Percentiles rank a stretch among this genome's conserved stretches.
phyloP scores from a whole-genome alignment of 768 basidiomycete species.

The Stropharia rugosoannulata region DNA sequence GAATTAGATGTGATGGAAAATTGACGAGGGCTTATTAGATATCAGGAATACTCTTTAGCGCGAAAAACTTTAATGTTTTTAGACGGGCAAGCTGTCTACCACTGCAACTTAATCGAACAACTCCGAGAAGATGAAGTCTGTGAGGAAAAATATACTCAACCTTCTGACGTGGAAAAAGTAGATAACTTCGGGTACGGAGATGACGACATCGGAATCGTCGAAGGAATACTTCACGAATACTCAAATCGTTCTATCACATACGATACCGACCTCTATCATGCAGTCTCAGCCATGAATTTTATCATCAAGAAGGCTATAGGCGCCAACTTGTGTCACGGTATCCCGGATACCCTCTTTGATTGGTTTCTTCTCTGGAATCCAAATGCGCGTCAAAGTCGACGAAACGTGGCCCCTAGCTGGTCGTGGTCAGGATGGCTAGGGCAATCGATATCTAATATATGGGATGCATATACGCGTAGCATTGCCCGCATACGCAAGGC shows the following conservation, averaged over 20 bases:
- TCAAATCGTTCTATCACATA: conserved; percentile 1
- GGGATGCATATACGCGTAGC: conserved; percentile 1
- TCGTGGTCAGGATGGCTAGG: conserved; percentile 13
- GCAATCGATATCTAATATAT: conserved; percentile 1
- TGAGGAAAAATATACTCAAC: conserved; percentile 2
- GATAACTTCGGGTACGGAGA: not conserved
- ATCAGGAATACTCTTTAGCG: conserved; percentile 6
- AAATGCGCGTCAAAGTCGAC: not conserved
- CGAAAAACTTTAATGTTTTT: conserved; percentile 6
- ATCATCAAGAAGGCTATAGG: not conserved
- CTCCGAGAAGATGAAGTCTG: conserved; percentile 10
- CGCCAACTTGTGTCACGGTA: conserved; percentile 7
- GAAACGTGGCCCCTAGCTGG: conserved; percentile 6
- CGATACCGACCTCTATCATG: conserved; percentile 9
- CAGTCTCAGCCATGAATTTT: conserved; percentile 2
- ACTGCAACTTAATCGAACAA: not conserved
- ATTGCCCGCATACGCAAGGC: conserved; percentile 1
- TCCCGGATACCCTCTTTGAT: conserved; percentile 9
- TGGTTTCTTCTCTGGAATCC: conserved; percentile 12
- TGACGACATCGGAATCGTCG: conserved; percentile 5
- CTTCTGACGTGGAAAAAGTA: too few relatives aligned
- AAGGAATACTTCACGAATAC: conserved; percentile 1
- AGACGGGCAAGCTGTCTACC: conserved; percentile 7
- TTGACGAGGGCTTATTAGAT: not conserved
- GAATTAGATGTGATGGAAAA: not conserved